Conservation (phyloP, 371 early-diverging fungal species). For the Hamiltosporidium tvaerminnensis region DNA sequence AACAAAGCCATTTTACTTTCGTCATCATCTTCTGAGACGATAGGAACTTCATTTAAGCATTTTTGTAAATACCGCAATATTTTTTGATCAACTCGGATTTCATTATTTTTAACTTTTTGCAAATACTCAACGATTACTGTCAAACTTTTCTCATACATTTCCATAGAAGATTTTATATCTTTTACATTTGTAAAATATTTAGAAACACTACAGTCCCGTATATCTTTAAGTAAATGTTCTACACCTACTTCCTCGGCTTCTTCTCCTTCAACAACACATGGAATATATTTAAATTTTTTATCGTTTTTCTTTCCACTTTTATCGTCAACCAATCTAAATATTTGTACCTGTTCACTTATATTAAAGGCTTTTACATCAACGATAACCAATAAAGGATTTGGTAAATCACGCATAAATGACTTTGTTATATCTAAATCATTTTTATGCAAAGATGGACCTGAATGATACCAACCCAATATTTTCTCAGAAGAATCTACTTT, state of each 20-base stretch:
- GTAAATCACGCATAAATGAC: slow-evolving; percentile 73
- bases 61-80: slow-evolving; percentile 40
- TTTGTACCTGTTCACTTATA: slow-evolving; percentile 55
- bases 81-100: slow-evolving; percentile 23
- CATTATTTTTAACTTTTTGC: slow-evolving; percentile 13
- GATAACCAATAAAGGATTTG: slow-evolving; percentile 60
- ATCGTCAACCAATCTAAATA: slow-evolving; percentile 6
- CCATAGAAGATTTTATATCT: slow-evolving; percentile 32
- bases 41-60: slow-evolving; percentile 37
- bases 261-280: slow-evolving; percentile 83
- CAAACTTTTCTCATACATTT: slow-evolving; percentile 24
- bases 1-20: slow-evolving; percentile 17
- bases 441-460: slow-evolving; percentile 81
- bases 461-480: slow-evolving; percentile 98
- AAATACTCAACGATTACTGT: slow-evolving; percentile 37
- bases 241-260: slow-evolving; percentile 99
- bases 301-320: neutral
- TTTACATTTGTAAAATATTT: slow-evolving; percentile 22
- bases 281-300: slow-evolving; percentile 76
- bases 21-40: slow-evolving; percentile 3
- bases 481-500: slow-evolving; percentile 93
- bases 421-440: slow-evolving; percentile 95
- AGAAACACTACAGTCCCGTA: slow-evolving; percentile 51
- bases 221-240: slow-evolving; percentile 88
- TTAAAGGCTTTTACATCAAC: slow-evolving; percentile 30